phyloP scores from a whole-genome alignment of 768 basidiomycete species.

The Mycena filopes region DNA sequence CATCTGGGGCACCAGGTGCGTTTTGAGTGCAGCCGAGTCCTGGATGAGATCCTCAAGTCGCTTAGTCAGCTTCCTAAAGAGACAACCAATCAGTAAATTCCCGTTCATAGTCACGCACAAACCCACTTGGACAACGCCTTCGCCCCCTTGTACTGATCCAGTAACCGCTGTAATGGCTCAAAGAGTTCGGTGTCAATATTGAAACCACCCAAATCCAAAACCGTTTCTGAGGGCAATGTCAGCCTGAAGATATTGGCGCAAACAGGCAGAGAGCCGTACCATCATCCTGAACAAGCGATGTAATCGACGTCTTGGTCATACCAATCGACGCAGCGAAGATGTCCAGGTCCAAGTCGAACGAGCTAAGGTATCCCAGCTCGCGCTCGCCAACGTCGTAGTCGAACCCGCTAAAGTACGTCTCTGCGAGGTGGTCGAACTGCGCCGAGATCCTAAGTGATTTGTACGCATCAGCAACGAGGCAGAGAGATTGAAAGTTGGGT shows the following conservation, averaged over 20 bases:
- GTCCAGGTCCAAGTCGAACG: conserved; percentile 93
- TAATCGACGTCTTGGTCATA: conserved; percentile 86
- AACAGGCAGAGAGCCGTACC: conserved; percentile 56
- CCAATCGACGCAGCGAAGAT: conserved; percentile 94
- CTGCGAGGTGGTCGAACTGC: conserved; percentile 92
- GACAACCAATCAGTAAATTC: neutral
- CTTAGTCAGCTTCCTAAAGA: conserved; percentile 83
- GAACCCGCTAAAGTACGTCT: conserved; percentile 84
- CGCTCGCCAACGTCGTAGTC: conserved; percentile 92
- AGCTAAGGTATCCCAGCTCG: conserved; percentile 82
- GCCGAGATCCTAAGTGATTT: conserved; percentile 77
- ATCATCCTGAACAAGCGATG: conserved; percentile 78
- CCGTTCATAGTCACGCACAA: neutral
- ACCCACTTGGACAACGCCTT: conserved; percentile 83
- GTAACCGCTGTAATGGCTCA: conserved; percentile 81
- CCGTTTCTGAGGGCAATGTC: conserved; percentile 63
- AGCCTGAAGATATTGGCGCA: neutral
- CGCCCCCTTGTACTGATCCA: conserved; percentile 84
- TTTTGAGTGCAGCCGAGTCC: conserved; percentile 76
- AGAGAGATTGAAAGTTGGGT: neutral
- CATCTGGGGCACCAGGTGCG: conserved; percentile 77
- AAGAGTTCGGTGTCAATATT: conserved; percentile 83
- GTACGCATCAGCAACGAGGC: neutral
- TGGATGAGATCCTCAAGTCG: conserved; percentile 84
- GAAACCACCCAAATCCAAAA: conserved; percentile 77